These are phyloP conservation scores for Ceratocystis smalleyi DNA, from an alignment of 2,329 filamentous ascomycete genomes.

Conservation along the genomic window DNA sequence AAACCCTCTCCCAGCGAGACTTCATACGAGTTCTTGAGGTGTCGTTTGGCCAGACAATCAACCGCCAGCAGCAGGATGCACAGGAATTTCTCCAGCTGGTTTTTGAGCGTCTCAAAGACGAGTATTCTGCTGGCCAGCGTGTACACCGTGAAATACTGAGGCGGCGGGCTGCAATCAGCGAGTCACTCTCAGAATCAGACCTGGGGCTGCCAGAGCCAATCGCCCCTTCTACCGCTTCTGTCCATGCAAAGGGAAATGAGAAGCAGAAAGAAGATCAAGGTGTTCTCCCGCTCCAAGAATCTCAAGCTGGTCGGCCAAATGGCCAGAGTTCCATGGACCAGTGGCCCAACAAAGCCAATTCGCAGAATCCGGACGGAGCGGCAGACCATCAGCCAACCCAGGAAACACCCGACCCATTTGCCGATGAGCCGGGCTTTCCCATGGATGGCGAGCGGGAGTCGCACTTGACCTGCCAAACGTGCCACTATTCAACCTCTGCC, in stretches of 20 bases:
- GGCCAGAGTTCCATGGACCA: too few relatives aligned
- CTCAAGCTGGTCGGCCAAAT: too few relatives aligned
- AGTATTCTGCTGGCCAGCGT: constrained; percentile 72
- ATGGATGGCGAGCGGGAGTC: constrained; percentile 86
- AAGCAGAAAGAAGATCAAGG: too few relatives aligned
- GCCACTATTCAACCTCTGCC: constrained; percentile 75
- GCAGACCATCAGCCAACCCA: not conserved
- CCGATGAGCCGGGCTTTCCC: constrained; percentile 60
- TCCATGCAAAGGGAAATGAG: too few relatives aligned
- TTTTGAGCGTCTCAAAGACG: constrained; percentile 79
- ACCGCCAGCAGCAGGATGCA: constrained; percentile 88
- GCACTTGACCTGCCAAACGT: constrained; percentile 85
- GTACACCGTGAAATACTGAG: constrained; percentile 28
- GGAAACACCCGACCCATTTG: constrained; percentile 3
- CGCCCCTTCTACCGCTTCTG: too few relatives aligned
- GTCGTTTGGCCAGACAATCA: constrained; percentile 81
- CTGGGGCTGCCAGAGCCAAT: constrained; percentile 16
- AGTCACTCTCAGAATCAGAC: constrained; percentile 19
- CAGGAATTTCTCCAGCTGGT: constrained; percentile 95
- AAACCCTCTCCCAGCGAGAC: constrained; percentile 74
- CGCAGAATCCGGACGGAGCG: constrained; percentile 7
- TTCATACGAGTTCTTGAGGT: constrained; percentile 73
- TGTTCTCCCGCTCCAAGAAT: not conserved
- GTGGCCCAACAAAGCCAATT: constrained; percentile 5
- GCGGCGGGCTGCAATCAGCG: constrained; percentile 3